Percentiles rank a stretch among this genome's conserved stretches.
These are phyloP conservation scores for Fusarium oxysporum DNA, from an alignment of 2,329 filamentous ascomycete genomes.

Conservation along the genomic window DNA sequence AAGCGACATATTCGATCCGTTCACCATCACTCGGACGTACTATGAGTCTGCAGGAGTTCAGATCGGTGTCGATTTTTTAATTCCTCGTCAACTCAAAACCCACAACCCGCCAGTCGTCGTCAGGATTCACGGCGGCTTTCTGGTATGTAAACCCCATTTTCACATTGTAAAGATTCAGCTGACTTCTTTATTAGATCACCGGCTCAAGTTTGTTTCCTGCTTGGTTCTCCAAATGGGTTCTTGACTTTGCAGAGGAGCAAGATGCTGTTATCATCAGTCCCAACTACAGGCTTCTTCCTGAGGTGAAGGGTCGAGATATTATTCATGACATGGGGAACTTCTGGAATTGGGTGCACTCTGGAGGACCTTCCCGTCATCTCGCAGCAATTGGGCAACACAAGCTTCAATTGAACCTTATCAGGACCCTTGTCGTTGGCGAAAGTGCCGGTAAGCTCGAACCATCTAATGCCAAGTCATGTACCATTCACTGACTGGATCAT, in stretches of 20 bases:
- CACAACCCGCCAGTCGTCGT: background rate
- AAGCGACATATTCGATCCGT: background rate
- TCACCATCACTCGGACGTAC: background rate
- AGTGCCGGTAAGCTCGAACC: background rate
- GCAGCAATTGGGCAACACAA: rapidly evolving
- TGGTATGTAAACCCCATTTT: background rate
- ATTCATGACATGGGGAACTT: background rate
- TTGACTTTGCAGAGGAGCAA: background rate
- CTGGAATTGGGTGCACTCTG: background rate
- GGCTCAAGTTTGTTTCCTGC: background rate
- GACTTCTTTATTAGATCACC: background rate
- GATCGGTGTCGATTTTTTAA: background rate
- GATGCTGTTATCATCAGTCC: background rate
- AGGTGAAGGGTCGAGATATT: background rate
- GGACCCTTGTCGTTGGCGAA: background rate
- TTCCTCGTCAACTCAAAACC: background rate
- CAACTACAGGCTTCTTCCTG: background rate
- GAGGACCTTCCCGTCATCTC: background rate
- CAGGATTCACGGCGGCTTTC: background rate
- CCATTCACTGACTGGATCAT: background rate
- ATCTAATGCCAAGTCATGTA: rapidly evolving
- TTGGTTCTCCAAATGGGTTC: background rate
- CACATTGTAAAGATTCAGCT: background rate
- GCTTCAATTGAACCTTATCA: rapidly evolving
- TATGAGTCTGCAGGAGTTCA: background rate